Evolutionary conservation across 2,329 filamentous ascomycete species (phyloP).

Genomic region (Cyphellophora attinorum): DNA sequence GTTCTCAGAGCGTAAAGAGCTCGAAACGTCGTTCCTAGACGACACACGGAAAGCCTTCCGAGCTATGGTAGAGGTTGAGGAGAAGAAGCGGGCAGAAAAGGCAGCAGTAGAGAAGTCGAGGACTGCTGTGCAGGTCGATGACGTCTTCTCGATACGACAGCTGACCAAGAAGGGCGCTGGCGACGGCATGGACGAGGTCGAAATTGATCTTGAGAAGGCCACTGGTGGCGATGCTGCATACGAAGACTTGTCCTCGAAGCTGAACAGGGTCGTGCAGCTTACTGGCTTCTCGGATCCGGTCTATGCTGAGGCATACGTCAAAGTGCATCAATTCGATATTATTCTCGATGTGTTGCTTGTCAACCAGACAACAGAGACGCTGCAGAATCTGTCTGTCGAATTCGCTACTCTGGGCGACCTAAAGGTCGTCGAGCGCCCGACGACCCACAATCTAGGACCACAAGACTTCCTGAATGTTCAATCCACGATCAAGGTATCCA

Average conservation of each 20-base stretch:
- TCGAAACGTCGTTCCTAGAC: constrained; percentile 86
- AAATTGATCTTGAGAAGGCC: constrained; percentile 83
- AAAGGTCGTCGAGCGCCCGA: constrained; percentile 93
- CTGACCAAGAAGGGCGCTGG: constrained; percentile 80
- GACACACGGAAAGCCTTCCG: constrained; percentile 94
- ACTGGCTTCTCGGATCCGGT: constrained; percentile 98
- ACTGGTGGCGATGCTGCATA: constrained; percentile 78
- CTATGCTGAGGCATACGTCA: constrained; percentile 98
- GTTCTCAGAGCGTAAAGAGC: constrained; percentile 77
- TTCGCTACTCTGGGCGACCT: constrained; percentile 97
- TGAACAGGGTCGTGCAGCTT: constrained; percentile 90
- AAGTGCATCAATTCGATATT: constrained; percentile 98
- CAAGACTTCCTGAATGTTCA: constrained; percentile 98
- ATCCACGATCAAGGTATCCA: constrained; percentile 96
- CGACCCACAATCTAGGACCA: constrained; percentile 87
- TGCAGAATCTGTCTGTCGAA: constrained; percentile 94
- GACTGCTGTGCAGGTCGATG: constrained; percentile 88
- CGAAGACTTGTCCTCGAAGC: constrained; percentile 85
- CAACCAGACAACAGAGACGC: constrained; percentile 91
- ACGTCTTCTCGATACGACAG: constrained; percentile 86
- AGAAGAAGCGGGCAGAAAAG: constrained; percentile 94
- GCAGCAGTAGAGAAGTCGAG: constrained; percentile 89
- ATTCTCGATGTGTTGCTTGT: constrained; percentile 92
- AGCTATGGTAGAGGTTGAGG: constrained; percentile 92
- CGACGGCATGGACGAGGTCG: constrained; percentile 76